These are phyloP conservation scores for Crithidia fasciculata DNA, from an alignment of 208 protist genomes.

Conservation along the genomic window DNA sequence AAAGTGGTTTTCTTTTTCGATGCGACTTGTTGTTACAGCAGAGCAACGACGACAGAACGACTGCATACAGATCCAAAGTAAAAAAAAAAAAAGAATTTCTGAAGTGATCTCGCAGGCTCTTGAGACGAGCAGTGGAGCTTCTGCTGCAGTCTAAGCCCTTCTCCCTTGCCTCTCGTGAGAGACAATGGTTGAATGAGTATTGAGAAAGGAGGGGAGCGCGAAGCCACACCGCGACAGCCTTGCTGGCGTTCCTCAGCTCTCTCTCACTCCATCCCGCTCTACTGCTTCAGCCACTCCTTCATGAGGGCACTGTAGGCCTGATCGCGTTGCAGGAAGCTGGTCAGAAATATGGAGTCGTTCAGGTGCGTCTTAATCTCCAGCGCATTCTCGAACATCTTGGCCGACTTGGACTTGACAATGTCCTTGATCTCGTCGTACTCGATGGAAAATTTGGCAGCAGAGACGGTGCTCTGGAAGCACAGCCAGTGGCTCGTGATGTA, in stretches of 20 bases:
- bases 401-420: constrained; percentile 67
- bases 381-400: constrained; percentile 73
- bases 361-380: constrained; percentile 75
- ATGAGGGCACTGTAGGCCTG: constrained; percentile 74
- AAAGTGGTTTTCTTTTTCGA: no score
- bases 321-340: constrained; percentile 73
- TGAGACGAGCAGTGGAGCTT: background rate
- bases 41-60: background rate
- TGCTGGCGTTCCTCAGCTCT: background rate
- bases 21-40: no score
- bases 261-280: background rate
- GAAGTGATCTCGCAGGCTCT: background rate
- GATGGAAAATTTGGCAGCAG: constrained; percentile 50
- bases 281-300: constrained; percentile 79
- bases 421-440: constrained; percentile 88
- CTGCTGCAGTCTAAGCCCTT: no score
- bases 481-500: constrained; percentile 76
- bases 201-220: background rate
- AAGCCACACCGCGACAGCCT: background rate
- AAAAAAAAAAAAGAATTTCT: constrained; percentile 6
- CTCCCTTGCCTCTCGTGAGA: no score
- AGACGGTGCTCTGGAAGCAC: constrained; percentile 63
- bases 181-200: no score
- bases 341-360: constrained; percentile 64
- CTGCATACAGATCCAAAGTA: constrained; percentile 5